Evolutionary conservation across 768 basidiomycete species (phyloP).

Genomic region (Auriscalpium microsporum): DNA sequence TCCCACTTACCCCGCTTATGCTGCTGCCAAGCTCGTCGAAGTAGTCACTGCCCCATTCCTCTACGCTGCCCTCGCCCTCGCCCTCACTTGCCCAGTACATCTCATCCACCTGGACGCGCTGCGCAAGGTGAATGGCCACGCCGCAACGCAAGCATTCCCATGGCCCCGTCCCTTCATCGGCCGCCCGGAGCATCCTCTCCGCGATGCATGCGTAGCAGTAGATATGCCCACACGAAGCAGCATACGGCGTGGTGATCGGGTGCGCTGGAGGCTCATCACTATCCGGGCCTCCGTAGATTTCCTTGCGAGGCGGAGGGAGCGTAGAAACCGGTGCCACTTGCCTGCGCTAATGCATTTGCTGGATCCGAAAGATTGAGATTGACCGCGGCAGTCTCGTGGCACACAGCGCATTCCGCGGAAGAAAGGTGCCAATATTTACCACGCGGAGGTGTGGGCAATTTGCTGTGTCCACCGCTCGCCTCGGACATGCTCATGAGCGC

Average conservation of each 20-base stretch:
- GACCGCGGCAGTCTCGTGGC: constrained; percentile 66
- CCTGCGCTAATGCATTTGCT: constrained; percentile 35
- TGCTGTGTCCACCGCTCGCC: neutral
- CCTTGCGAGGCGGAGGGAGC: constrained; percentile 15
- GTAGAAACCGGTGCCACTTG: constrained; percentile 20
- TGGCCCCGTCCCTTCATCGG: constrained; percentile 52
- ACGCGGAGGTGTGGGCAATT: constrained; percentile 12
- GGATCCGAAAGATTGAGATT: constrained; percentile 49
- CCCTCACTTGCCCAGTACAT: constrained; percentile 26
- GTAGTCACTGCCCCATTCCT: constrained; percentile 46
- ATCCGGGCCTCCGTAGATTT: constrained; percentile 6
- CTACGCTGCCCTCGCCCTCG: constrained; percentile 38
- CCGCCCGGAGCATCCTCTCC: constrained; percentile 67
- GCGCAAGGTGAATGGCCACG: constrained; percentile 52
- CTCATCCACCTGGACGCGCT: constrained; percentile 36
- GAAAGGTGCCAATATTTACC: constrained; percentile 70
- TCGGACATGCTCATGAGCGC: constrained; percentile 11
- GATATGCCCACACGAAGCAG: constrained; percentile 72
- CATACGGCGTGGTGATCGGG: constrained; percentile 76
- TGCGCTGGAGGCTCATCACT: constrained; percentile 40
- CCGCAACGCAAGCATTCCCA: constrained; percentile 87
- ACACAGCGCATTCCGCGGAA: constrained; percentile 81
- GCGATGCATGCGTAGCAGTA: constrained; percentile 95
- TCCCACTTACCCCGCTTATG: constrained; percentile 14
- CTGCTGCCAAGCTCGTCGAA: constrained; percentile 16